Evolutionary conservation across 1,284 basidiomycete species (phyloP).

Genomic region (Microbotryum lychnidis-dioicae): DNA sequence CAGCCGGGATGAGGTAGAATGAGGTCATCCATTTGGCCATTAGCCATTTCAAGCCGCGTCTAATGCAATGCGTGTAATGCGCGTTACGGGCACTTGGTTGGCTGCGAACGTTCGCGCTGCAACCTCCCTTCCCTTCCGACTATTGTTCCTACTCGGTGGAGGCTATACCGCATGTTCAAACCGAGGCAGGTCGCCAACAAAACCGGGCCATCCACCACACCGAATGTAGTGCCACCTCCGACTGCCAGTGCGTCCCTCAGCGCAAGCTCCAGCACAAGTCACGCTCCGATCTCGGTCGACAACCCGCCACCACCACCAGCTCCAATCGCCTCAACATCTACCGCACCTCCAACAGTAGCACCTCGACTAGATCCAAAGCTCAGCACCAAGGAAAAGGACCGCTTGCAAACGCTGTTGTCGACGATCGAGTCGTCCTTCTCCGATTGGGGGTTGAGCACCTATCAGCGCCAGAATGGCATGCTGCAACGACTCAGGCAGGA

Average conservation of each 20-base stretch:
- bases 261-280: conserved; percentile 9
- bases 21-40: too few relatives aligned
- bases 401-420: conserved; percentile 13
- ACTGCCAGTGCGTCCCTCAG: background rate
- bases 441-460: conserved; percentile 18
- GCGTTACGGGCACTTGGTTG: too few relatives aligned
- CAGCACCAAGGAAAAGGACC: conserved; percentile 3
- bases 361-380: background rate
- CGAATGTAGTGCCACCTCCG: background rate
- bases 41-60: too few relatives aligned
- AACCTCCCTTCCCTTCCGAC: too few relatives aligned
- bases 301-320: background rate
- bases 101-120: too few relatives aligned
- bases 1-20: too few relatives aligned
- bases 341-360: background rate
- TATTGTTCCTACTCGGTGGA: too few relatives aligned
- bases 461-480: conserved; percentile 1
- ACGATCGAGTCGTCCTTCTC: conserved; percentile 13
- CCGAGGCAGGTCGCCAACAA: background rate
- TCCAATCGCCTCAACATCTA: background rate
- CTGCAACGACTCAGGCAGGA: conserved; percentile 1
- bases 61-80: too few relatives aligned
- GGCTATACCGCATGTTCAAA: background rate
- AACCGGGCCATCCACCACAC: background rate
- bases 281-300: background rate